Evolutionary conservation across 1,139 yeast species (phyloP).

Genomic region (Suzukiozyma palmioleophila): DNA sequence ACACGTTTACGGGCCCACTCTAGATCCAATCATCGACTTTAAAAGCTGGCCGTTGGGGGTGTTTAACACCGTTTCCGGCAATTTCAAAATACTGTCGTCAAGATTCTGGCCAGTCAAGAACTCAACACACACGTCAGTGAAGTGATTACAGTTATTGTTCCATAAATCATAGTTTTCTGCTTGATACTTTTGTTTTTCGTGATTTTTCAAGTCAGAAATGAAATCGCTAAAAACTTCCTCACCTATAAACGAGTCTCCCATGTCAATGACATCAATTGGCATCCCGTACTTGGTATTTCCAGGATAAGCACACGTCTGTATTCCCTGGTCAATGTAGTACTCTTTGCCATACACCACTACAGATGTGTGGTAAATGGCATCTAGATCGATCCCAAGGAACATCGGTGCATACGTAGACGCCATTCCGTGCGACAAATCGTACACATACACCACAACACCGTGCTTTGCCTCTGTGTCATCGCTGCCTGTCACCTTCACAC

Average conservation of each 20-base stretch:
- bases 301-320: conserved; percentile 38
- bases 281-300: conserved; percentile 58
- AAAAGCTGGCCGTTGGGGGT: conserved; percentile 56
- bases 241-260: conserved; percentile 52
- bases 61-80: conserved; percentile 54
- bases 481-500: too few relatives aligned
- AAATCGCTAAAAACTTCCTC: conserved; percentile 51
- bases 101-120: conserved; percentile 52
- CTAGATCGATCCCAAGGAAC: conserved; percentile 44
- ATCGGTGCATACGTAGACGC: conserved; percentile 41
- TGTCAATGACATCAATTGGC: conserved; percentile 49
- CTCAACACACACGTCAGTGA: conserved; percentile 54
- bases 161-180: conserved; percentile 54
- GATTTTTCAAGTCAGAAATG: conserved; percentile 41
- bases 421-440: conserved; percentile 53
- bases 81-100: conserved; percentile 45
- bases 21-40: conserved; percentile 28
- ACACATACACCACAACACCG: conserved; percentile 48
- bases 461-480: not conserved
- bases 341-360: conserved; percentile 55
- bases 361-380: conserved; percentile 68
- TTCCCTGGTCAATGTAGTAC: conserved; percentile 59
- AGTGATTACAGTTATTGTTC: conserved; percentile 67
- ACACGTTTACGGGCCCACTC: not conserved
- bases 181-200: conserved; percentile 39